A percentile compares a stretch with the other conserved stretches of the same genome.
These are phyloP conservation scores for Rhynchospora tenuis DNA, from an alignment of 176 grass and related monocot species.

Conservation along the genomic window DNA sequence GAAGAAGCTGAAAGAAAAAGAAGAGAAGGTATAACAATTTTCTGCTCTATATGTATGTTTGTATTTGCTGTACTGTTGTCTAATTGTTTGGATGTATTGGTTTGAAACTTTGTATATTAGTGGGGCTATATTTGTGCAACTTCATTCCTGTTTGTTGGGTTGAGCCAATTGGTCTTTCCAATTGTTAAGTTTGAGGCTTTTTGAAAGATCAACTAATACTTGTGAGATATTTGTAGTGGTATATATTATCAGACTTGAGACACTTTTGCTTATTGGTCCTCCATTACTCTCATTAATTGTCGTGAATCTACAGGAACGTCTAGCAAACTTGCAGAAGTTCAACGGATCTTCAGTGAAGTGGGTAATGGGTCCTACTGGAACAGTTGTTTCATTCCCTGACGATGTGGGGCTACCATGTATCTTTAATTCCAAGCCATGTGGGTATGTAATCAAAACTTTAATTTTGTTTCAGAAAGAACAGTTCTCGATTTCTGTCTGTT, in stretches of 20 bases:
- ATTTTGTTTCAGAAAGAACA: neutral
- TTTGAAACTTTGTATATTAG: neutral
- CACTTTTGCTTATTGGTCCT: neutral
- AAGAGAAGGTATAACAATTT: constrained; percentile 51
- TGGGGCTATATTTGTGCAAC: neutral
- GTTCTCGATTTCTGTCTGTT: neutral
- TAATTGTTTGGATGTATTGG: constrained; percentile 2
- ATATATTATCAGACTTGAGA: neutral
- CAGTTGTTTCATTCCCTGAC: constrained; percentile 55
- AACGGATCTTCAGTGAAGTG: constrained; percentile 40
- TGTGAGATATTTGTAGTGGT: neutral
- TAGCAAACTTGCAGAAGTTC: constrained; percentile 36
- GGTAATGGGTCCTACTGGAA: constrained; percentile 71
- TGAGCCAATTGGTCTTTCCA: neutral
- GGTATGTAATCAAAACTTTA: neutral
- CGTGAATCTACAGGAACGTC: constrained; percentile 38
- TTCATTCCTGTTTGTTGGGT: neutral
- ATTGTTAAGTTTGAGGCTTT: neutral
- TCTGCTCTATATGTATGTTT: neutral
- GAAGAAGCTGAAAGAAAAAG: constrained; percentile 79
- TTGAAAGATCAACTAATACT: neutral
- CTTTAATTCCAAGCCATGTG: constrained; percentile 70
- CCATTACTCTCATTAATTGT: neutral
- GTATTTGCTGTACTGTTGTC: neutral
- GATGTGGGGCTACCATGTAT: constrained; percentile 71